Evolutionary conservation across 257 asterid species (phyloP).

Genomic region (Osmanthus fragrans): DNA sequence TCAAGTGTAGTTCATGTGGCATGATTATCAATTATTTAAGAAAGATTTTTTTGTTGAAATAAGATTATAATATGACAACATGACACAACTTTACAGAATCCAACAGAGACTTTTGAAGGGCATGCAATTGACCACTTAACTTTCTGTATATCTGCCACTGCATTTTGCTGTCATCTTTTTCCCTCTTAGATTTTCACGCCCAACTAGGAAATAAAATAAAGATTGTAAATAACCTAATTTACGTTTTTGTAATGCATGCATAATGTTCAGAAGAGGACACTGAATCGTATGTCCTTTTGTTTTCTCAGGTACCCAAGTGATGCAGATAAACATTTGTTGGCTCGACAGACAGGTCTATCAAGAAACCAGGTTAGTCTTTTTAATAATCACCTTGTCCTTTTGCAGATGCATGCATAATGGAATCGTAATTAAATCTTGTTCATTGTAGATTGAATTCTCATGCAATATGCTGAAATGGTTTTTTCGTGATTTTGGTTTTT

Average conservation of each 20-base stretch:
- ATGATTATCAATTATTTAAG: too few species aligned
- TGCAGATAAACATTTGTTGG: conserved; percentile 97
- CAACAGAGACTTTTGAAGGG: conserved; percentile 7
- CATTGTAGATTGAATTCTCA: not conserved
- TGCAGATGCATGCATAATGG: conserved; percentile 14
- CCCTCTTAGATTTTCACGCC: conserved; percentile 68
- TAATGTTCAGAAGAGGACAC: conserved; percentile 32
- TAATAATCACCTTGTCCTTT: not conserved
- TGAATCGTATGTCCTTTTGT: conserved; percentile 56
- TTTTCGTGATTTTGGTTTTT: conserved; percentile 10
- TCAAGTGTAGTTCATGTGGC: too few species aligned
- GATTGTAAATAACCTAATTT: not conserved
- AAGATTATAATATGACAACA: not conserved
- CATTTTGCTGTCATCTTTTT: conserved; percentile 25
- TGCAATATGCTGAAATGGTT: too few species aligned
- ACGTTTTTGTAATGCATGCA: not conserved
- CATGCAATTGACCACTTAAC: conserved; percentile 44
- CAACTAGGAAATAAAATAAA: conserved; percentile 25
- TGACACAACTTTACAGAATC: not conserved
- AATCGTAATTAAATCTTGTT: too few species aligned
- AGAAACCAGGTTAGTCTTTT: conserved; percentile 70
- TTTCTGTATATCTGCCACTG: conserved; percentile 26
- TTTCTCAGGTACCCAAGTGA: conserved; percentile 99
- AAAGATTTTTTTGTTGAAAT: too few species aligned
- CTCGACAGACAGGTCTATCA: conserved; percentile 98